A percentile compares a stretch with the other conserved stretches of the same genome.
Conservation (phyloP, 257 asterid genomes). For the Dorcoceras hygrometricum region DNA sequence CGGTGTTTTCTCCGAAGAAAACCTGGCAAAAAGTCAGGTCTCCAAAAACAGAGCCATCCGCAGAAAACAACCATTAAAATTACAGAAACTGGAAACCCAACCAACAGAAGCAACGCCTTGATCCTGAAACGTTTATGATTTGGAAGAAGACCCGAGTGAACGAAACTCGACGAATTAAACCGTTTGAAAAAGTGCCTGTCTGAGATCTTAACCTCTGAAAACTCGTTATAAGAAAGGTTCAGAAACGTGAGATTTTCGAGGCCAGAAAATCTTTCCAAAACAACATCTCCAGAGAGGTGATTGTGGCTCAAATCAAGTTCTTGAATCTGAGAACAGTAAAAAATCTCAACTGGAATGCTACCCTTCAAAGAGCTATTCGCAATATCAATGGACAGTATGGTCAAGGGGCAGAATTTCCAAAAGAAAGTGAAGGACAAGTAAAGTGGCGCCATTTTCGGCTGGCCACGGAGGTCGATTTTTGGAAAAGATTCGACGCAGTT, state of each 20-base stretch:
- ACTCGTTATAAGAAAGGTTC: constrained; percentile 44
- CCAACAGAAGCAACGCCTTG: constrained; percentile 31
- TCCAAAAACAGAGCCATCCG: constrained; percentile 35
- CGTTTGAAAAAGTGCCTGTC: constrained; percentile 33
- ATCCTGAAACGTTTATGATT: constrained; percentile 27
- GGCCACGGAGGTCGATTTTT: constrained; percentile 41
- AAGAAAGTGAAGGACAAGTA: constrained; percentile 56
- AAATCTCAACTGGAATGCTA: constrained; percentile 36
- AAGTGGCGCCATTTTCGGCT: constrained; percentile 45
- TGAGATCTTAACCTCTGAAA: constrained; percentile 40
- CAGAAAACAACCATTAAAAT: constrained; percentile 22
- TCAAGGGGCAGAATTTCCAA: constrained; percentile 58
- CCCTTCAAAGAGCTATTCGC: constrained; percentile 43
- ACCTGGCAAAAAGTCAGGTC: constrained; percentile 26
- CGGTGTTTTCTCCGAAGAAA: constrained; percentile 21
- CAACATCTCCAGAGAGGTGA: constrained; percentile 44
- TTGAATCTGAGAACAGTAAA: constrained; percentile 45
- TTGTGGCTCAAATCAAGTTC: constrained; percentile 47
- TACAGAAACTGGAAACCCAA: constrained; percentile 40
- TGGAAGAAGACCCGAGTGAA: constrained; percentile 43
- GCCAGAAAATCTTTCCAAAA: constrained; percentile 30
- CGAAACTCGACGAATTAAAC: constrained; percentile 34
- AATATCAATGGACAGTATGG: constrained; percentile 43
- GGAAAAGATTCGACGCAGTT: constrained; percentile 53
- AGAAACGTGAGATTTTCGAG: constrained; percentile 42